These are phyloP conservation scores for Candida pini DNA, from an alignment of 805 yeast genomes.

Conservation along the genomic window DNA sequence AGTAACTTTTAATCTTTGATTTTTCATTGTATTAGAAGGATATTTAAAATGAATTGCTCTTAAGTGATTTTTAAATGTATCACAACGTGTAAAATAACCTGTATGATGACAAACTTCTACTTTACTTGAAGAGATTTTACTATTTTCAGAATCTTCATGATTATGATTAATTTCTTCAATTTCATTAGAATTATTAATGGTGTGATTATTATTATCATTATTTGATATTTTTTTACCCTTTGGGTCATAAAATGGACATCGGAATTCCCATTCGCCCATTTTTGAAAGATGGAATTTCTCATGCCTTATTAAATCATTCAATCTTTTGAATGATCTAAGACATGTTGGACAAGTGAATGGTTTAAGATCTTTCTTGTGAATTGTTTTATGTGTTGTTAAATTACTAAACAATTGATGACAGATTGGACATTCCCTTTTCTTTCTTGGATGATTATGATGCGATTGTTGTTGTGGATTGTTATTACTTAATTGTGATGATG, in stretches of 20 bases:
- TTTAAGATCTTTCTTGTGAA: constrained; percentile 67
- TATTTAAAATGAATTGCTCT: constrained; percentile 86
- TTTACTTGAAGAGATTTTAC: constrained; percentile 2
- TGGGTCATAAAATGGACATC: constrained; percentile 69
- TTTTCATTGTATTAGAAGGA: constrained; percentile 81
- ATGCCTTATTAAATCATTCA: constrained; percentile 82
- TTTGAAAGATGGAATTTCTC: constrained; percentile 82
- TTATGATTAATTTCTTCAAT: constrained; percentile 1
- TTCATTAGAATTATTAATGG: constrained; percentile 12
- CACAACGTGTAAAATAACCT: constrained; percentile 85
- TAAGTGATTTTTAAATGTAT: constrained; percentile 85
- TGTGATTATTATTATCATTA: constrained; percentile 4
- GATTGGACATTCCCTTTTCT: constrained; percentile 33
- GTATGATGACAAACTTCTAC: constrained; percentile 59
- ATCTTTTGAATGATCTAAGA: constrained; percentile 79
- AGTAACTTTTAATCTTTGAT: constrained; percentile 57
- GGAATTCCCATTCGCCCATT: constrained; percentile 59
- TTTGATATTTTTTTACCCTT: constrained; percentile 4
- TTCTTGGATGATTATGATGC: constrained; percentile 17
- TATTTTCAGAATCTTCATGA: not conserved
- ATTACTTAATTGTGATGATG: too few species aligned
- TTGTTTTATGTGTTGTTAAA: constrained; percentile 76
- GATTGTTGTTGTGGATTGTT: not conserved
- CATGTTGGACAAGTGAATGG: constrained; percentile 79
- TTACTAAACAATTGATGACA: constrained; percentile 57